Conservation (phyloP, 331 rosid genomes). For the Saraca asoca region DNA sequence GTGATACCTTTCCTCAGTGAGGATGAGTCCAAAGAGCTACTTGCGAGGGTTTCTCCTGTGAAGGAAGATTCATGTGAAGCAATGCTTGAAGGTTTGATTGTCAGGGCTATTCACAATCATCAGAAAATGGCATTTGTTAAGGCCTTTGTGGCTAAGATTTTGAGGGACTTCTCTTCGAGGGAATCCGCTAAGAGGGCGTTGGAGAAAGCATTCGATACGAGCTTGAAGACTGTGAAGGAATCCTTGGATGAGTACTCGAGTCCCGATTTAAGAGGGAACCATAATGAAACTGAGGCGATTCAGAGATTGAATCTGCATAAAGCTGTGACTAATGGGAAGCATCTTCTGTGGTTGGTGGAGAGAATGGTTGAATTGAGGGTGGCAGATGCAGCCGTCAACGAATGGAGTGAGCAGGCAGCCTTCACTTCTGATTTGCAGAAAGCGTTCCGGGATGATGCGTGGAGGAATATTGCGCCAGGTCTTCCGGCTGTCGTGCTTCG, state of each 20-base stretch:
- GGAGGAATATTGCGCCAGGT: constrained; percentile 78
- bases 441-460: constrained; percentile 74
- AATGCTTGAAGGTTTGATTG: constrained; percentile 70
- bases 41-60: constrained; percentile 70
- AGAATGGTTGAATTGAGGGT: constrained; percentile 92
- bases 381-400: constrained; percentile 68
- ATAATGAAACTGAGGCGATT: constrained; percentile 82
- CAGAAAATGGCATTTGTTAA: constrained; percentile 76
- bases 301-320: constrained; percentile 85
- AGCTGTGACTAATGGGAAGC: constrained; percentile 74
- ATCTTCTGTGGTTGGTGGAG: constrained; percentile 80
- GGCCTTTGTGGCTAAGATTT: constrained; percentile 86
- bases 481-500: constrained; percentile 72
- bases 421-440: constrained; percentile 78
- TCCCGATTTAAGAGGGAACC: constrained; percentile 75
- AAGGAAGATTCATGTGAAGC: constrained; percentile 53
- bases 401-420: constrained; percentile 75
- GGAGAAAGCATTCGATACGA: constrained; percentile 65
- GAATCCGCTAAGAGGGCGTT: constrained; percentile 76
- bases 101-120: constrained; percentile 58
- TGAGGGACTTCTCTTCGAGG: constrained; percentile 68
- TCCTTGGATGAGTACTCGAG: constrained; percentile 85
- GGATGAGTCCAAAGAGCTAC: constrained; percentile 72
- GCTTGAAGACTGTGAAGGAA: constrained; percentile 77
- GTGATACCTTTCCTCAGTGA: constrained; percentile 68